Base-by-base conservation (phyloP, 2,329 filamentous ascomycete species). In the Corynespora cassiicola region DNA sequence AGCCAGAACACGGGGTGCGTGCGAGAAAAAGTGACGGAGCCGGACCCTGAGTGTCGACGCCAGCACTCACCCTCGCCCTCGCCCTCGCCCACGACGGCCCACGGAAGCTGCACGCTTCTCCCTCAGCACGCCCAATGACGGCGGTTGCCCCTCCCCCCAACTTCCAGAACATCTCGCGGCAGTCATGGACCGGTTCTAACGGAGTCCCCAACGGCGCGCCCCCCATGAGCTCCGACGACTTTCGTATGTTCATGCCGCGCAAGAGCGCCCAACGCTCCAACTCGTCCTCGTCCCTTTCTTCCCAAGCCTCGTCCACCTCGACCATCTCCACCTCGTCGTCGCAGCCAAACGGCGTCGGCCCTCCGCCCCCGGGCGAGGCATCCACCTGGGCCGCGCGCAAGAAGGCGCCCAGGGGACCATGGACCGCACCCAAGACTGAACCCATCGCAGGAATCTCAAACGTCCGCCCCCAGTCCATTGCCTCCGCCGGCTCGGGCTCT, bases 181-280 rank as follows among this genome's bases (percentile, higher is more conserved):
- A 79, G 71, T 78, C 77, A 81, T 84, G 81, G 81, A 81, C 75
- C 69, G 72, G 71, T 74, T 63, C 72, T 75, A 77, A 78, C 70
- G 74, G 72, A 70, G 74, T 75, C 65, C 74, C 79, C 72, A 82
- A 79, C 73, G 77, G 78, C 66, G 73, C 82, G 58, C 77, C 80
- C 75, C 79, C 86, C 64, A 88, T 90, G 83, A 88, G 87, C 73
- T 75, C 85, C 67, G 90, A 95, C 75, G 89, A 95, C 71, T 83
- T 86, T 53, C 86, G 87, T 69, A 91, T 95, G 81, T 89, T 95
- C 69, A 86, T 88, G 80, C 88, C 89, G 63, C 88, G 90, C 58
- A 96, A 96, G 75, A 85, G 80, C 64, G 79, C 90, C 46, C 88
- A 92, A 68, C 85, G 92, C 67, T 86, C 86, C 62, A 95, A 90